Percentiles rank a stretch among this genome's conserved stretches.
These are phyloP conservation scores for Dothistroma septosporum DNA, from an alignment of 2,329 filamentous ascomycete species.

Conservation along the genomic window DNA sequence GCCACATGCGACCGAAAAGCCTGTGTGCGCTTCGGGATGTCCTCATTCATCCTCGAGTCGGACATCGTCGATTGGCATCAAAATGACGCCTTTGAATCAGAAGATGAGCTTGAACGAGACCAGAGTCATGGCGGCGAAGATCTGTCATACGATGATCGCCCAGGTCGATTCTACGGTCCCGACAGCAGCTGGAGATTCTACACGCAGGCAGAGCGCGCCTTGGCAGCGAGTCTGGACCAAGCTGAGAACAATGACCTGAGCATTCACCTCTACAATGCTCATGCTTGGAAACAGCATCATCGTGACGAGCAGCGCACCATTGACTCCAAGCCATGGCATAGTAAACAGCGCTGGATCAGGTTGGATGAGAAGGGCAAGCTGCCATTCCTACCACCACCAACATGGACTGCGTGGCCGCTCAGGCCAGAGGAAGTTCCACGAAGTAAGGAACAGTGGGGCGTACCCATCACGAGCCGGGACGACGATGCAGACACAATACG, in stretches of 20 bases:
- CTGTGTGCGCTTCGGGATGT: constrained; percentile 14
- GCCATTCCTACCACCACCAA: constrained; percentile 47
- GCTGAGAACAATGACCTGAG: constrained; percentile 63
- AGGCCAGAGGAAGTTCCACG: constrained; percentile 58
- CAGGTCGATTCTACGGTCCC: constrained; percentile 69
- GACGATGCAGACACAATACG: constrained; percentile 16
- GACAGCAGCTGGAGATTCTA: constrained; percentile 62
- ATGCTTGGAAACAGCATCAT: constrained; percentile 59
- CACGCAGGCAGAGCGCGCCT: constrained; percentile 59
- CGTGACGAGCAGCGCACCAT: constrained; percentile 12
- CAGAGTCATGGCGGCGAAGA: background rate
- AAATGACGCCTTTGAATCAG: background rate
- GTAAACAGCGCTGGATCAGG: constrained; percentile 40
- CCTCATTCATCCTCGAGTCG: constrained; percentile 16
- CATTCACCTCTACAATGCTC: constrained; percentile 74
- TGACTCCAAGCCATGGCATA: constrained; percentile 35
- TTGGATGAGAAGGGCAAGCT: constrained; percentile 31
- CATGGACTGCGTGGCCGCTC: constrained; percentile 86
- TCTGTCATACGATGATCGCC: constrained; percentile 21
- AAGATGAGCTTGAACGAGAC: background rate
- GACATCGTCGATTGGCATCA: background rate
- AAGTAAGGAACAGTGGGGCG: constrained; percentile 49
- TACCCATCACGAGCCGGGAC: constrained; percentile 25
- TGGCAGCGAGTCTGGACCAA: constrained; percentile 61
- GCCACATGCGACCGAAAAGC: background rate